Percentiles rank a stretch among this genome's conserved stretches.
These are phyloP conservation scores for Alternaria arborescens DNA, from an alignment of 2,329 filamentous ascomycete genomes.

Conservation along the genomic window DNA sequence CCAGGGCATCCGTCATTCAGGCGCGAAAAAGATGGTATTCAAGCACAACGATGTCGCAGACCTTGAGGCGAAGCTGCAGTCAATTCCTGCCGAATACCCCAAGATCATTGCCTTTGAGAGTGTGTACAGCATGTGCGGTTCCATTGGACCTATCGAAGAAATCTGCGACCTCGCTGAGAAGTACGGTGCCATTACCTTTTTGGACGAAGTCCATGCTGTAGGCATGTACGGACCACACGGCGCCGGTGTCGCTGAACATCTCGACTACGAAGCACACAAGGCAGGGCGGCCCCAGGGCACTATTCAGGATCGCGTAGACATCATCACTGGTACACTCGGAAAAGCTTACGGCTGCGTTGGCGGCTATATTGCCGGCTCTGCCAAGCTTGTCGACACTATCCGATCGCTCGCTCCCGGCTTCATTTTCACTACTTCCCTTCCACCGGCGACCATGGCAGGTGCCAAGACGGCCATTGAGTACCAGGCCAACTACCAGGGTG, in stretches of 20 bases:
- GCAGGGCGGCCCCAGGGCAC: slow-evolving; percentile 79
- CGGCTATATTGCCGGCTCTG: slow-evolving; percentile 93
- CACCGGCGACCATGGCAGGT: slow-evolving; percentile 95
- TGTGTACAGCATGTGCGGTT: slow-evolving; percentile 99
- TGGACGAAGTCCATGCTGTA: slow-evolving; percentile 98
- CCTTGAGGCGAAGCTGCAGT: slow-evolving; percentile 89
- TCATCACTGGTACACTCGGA: slow-evolving; percentile 95
- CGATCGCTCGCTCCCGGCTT: slow-evolving; percentile 95
- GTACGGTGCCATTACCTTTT: slow-evolving; percentile 95
- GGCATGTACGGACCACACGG: slow-evolving; percentile 98
- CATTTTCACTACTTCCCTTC: slow-evolving; percentile 97
- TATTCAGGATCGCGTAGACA: slow-evolving; percentile 94
- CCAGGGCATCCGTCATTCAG: slow-evolving; percentile 96
- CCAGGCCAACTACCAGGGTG: slow-evolving; percentile 83
- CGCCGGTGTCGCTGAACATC: slow-evolving; percentile 94
- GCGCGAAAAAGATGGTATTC: slow-evolving; percentile 97
- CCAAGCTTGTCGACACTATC: slow-evolving; percentile 88
- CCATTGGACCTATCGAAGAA: slow-evolving; percentile 91
- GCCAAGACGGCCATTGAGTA: slow-evolving; percentile 93
- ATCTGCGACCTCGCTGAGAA: slow-evolving; percentile 97
- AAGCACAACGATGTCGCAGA: slow-evolving; percentile 97
- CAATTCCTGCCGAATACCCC: slow-evolving; percentile 81
- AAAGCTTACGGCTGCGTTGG: slow-evolving; percentile 98
- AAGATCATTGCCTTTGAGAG: slow-evolving; percentile 99
- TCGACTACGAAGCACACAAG: slow-evolving; percentile 88